Base-by-base conservation (phyloP, 1,139 yeast species). In the Saccharomycopsis phalli region DNA sequence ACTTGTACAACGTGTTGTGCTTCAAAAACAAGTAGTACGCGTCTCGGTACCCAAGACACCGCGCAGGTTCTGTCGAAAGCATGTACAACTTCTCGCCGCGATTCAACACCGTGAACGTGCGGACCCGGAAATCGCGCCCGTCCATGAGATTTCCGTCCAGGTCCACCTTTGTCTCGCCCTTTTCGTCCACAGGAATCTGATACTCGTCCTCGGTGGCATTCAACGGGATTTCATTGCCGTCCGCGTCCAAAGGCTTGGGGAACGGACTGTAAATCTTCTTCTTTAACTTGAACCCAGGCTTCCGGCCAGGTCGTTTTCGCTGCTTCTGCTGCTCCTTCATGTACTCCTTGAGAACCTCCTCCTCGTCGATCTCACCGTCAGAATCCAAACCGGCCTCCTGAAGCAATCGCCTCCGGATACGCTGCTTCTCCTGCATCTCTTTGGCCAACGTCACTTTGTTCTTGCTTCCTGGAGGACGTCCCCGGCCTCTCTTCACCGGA, bases 61-160 rank as follows among this genome's bases (percentile, higher is more conserved):
- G 70, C 0, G 98, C 97, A 2, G 96, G 95, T 55, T 91, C 98
- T 0, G 97, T 88, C 2, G 95, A 81, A 36, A 91, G 72, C 95
- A 91, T 88, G 59, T 76, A 93, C 44, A 80, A 67, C 49, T 78
- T 69, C 29, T 76, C 73, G 3, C 95, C 96, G 45, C 79, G 74
- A 3, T 82, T 87, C 34, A 70, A 61, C 8, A 88, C 72, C 3
- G 84, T 84, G 61, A 91, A 91, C 0, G 93, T 78, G 47, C 93
- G 77, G 47, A 86, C 83, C 46, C 91, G 68, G 61, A 74, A 93
- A 52, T 76, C 74, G 49, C 97, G 69, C 13, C 76, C 93, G 2
- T 83, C 95, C 35, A 60, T 56, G 45, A 93, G 65, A 42, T 70
- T 68, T 17, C 99, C 99, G 44, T 70, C 57, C 31, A 59, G 66